Evolutionary conservation across 2,329 filamentous ascomycete species (phyloP), one percentile per base, ranked within the genome.

Genomic region (Penicillium vulpinum): DNA sequence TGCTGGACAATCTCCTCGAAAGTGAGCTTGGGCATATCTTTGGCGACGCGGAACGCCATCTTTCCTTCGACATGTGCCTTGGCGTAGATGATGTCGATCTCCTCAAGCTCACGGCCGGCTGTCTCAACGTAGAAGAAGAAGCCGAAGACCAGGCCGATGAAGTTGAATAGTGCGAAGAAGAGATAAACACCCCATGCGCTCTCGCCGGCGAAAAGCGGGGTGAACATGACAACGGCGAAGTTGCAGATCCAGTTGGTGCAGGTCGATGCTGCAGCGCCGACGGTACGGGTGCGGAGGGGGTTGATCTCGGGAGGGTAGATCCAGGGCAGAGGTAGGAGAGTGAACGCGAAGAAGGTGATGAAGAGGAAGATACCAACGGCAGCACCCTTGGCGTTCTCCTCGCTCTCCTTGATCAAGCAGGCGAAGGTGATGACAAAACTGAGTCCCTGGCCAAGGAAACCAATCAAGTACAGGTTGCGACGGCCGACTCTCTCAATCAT

Each of bases 271-370:
- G 81, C 77, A 61, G 81, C 81, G 16, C 78, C 80, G 67, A 81
- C 79, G 45, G 80, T 78, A 50, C 81, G 76, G 33, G 80, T 83
- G 66, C 79, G 80, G 69, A 82, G 75, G 4, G 81, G 80, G 64
- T 80, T 81, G 69, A 81, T 75, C 58, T 56, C 54, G 1, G 54
- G 54, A 0, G 54, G 54, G 35, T 56, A 56, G 28, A 56, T 56
- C 54, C 54, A 56, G 21, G 48, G 54, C 2, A 56, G 28, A 2
- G 54, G 54, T 6, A 56, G 15, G 7, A 56, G 26, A 0, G 83
- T 87, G 0, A 85, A 85, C 13, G 85, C 86, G 60, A 88, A 88
- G 59, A 85, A 86, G 7, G 81, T 80, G 60, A 88, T 88, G 71
- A 88, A 89, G 4, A 84, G 81, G 73, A 89, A 89, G 29, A 89